These are phyloP conservation scores for Leishmania mexicana DNA, from an alignment of 208 protist species.

Conservation along the genomic window DNA sequence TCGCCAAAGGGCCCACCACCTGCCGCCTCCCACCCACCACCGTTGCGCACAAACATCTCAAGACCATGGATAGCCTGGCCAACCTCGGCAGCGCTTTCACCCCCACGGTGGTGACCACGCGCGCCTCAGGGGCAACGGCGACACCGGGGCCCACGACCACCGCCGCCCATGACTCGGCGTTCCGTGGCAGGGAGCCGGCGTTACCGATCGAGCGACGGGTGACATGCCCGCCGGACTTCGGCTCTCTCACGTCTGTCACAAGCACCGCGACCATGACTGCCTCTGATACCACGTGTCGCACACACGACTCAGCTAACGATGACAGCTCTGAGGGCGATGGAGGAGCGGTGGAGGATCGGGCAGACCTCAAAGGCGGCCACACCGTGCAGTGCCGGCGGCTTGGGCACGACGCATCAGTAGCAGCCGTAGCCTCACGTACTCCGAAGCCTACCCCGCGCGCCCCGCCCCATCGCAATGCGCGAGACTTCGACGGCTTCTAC, in stretches of 20 bases:
- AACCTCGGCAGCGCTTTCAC: not conserved
- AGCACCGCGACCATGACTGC: constrained; percentile 10
- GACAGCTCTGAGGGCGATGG: not conserved
- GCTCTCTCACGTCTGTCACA: constrained; percentile 2
- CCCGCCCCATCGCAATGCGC: not conserved
- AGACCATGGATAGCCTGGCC: not conserved
- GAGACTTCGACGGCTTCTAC: constrained; percentile 26
- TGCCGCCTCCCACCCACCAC: not conserved
- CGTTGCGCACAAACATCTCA: not conserved
- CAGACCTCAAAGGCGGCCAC: no score
- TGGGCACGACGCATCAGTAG: no score
- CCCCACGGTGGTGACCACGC: not conserved
- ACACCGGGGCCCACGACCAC: not conserved
- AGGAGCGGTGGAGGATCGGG: not conserved
- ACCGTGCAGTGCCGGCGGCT: not conserved
- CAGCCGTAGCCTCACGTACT: not conserved
- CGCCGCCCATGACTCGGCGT: not conserved
- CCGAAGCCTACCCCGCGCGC: not conserved
- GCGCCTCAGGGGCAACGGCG: not conserved
- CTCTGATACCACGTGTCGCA: constrained; percentile 4
- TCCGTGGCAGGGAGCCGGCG: not conserved
- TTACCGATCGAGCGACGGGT: not conserved
- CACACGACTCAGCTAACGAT: not conserved
- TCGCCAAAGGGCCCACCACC: not conserved
- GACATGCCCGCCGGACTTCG: constrained; percentile 27